Base-by-base conservation (phyloP, 2,329 filamentous ascomycete genomes). In the Xylaria sp. region DNA sequence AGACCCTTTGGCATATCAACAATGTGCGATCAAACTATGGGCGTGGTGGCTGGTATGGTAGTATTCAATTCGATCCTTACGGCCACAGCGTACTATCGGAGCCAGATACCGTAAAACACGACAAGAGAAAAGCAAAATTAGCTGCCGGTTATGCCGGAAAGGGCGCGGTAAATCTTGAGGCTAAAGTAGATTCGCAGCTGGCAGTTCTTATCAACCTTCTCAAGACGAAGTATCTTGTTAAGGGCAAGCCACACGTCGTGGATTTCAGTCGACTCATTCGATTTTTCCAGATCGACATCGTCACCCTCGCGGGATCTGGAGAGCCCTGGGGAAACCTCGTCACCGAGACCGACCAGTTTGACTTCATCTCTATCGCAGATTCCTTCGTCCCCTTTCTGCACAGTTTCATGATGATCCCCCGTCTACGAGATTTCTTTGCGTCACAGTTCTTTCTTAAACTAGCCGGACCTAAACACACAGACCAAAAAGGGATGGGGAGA, bases 111-210 rank as follows among this genome's bases (percentile, higher is more conserved):
- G 61, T 64, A 14, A 64, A 45, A 8, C 77, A 79, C 56, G 77
- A 77, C 61, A 69, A 69, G 48, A 73, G 74, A 12, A 79, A 78
- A 64, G 74, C 77, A 8, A 72, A 72, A 34, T n/a, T 78, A 8
- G 65, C 62, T 2, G 32, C 65, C 2, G 75, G 73, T 3, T 79
- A 76, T 50, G 68, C 75, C 1, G 76, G 77, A 4, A 75, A 74
- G 54, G 75, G 76, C n/a, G 54, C 39, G 2, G 70, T 74, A 50
- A 65, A 77, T 50, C 67, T 78, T 3, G 77, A 78, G 62, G 63
- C 65, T 27, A 74, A 71, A 34, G 72, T 76, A 12, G 70, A 77
- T 57, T 69, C 69, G 12, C 72, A 74, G 45, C 2, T 77, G 8
- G 69, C 68, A 6, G 53, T 74, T 24, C 69, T 76, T 30, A 63